A percentile compares a stretch with the other conserved stretches of the same genome.
Evolutionary conservation across 306 rosid species (phyloP).

Genomic region (Crotalaria pallida): DNA sequence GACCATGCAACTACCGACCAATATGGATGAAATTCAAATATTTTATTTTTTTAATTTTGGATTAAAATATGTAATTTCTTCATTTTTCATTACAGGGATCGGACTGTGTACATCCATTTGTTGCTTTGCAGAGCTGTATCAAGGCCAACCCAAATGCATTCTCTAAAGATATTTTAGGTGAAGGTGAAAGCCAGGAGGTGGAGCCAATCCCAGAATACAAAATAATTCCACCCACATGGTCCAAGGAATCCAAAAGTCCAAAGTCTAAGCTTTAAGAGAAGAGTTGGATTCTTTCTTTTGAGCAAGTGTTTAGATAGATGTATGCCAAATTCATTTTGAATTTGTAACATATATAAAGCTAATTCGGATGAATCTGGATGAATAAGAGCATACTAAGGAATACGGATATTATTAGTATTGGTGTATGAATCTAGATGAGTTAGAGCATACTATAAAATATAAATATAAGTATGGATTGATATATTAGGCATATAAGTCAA

Average conservation of each 20-base stretch:
- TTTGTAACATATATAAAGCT: background rate
- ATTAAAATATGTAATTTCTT: constrained; percentile 10
- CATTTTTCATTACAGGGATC: constrained; percentile 63
- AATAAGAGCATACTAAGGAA: no score
- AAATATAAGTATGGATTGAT: no score
- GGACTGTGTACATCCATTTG: constrained; percentile 80
- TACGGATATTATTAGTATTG: no score
- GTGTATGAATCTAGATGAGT: no score
- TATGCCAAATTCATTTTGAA: background rate
- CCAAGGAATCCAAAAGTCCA: constrained; percentile 50
- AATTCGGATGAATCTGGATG: no score
- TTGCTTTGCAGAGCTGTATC: constrained; percentile 83
- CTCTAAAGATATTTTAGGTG: constrained; percentile 52
- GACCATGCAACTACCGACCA: background rate
- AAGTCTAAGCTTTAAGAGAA: constrained; percentile 54
- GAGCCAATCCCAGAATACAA: constrained; percentile 47
- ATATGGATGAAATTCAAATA: constrained; percentile 7
- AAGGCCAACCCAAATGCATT: constrained; percentile 83
- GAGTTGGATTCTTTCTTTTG: background rate
- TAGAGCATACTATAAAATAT: no score
- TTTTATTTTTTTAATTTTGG: background rate
- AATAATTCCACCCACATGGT: constrained; percentile 68
- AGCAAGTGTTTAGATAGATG: background rate
- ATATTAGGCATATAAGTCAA: no score
- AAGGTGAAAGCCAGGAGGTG: constrained; percentile 39